Conservation (phyloP, 2,329 filamentous ascomycete genomes). For the Aspergillus pseudoviridinutans region DNA sequence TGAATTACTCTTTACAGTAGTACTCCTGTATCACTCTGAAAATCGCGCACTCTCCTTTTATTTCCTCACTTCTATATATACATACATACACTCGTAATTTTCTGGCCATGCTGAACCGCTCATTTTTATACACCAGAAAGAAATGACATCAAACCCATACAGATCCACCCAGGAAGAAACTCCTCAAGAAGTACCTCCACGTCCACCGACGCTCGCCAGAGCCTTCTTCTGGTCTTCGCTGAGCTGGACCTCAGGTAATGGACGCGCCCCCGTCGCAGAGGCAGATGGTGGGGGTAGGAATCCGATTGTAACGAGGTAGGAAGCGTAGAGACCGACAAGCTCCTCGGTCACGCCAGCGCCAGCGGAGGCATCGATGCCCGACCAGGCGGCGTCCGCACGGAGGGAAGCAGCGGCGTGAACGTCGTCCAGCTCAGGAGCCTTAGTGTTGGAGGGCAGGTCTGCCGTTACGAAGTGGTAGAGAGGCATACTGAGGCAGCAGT, state of each 20-base stretch:
- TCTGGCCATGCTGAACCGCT: neutral
- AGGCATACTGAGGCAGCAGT: conserved; percentile 50
- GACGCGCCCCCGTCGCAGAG: conserved; percentile 16
- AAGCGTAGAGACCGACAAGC: conserved; percentile 60
- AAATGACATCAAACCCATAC: neutral
- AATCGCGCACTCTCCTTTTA: neutral
- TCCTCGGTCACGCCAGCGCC: conserved; percentile 57
- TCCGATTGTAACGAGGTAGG: conserved; percentile 59
- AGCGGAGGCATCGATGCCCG: conserved; percentile 54
- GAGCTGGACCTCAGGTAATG: conserved; percentile 45
- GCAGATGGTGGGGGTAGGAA: conserved; percentile 51
- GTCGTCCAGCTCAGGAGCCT: conserved; percentile 72
- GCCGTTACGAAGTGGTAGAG: conserved; percentile 70
- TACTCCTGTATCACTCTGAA: neutral
- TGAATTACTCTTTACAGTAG: neutral
- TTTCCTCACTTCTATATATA: conserved; percentile 3
- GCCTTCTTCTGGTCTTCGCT: conserved; percentile 47
- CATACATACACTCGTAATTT: neutral
- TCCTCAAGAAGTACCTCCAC: conserved; percentile 38
- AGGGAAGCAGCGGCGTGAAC: conserved; percentile 63
- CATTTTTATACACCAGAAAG: neutral
- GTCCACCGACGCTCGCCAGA: conserved; percentile 51
- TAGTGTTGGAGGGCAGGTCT: conserved; percentile 66
- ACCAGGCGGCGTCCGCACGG: conserved; percentile 57
- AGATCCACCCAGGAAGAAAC: neutral